These are phyloP conservation scores for Ustilago lituana DNA, from an alignment of 1,284 basidiomycete species.

Conservation along the genomic window DNA sequence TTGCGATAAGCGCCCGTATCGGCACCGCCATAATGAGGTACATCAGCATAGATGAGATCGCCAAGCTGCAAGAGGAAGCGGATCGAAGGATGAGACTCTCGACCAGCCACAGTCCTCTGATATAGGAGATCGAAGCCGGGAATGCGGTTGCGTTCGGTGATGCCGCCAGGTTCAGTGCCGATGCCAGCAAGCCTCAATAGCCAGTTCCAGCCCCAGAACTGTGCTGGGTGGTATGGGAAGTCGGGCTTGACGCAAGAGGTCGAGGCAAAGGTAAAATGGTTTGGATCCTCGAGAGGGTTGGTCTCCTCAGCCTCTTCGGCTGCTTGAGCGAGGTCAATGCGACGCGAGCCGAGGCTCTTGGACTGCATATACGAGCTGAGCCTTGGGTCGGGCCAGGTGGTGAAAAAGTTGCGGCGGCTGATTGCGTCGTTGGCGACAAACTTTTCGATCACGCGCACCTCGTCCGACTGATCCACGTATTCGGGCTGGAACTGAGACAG, in stretches of 20 bases:
- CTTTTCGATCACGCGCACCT: constrained; percentile 46
- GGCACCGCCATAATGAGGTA: constrained; percentile 70
- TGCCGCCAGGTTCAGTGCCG: constrained; percentile 54
- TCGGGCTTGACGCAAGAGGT: constrained; percentile 66
- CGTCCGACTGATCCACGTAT: constrained; percentile 37
- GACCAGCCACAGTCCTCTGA: constrained; percentile 38
- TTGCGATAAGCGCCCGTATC: constrained; percentile 54
- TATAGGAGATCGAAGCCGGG: constrained; percentile 77
- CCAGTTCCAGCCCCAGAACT: constrained; percentile 66
- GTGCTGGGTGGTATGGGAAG: constrained; percentile 65
- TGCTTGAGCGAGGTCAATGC: constrained; percentile 4
- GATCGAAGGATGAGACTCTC: constrained; percentile 59
- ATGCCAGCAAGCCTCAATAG: constrained; percentile 50
- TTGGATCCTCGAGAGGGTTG: constrained; percentile 63
- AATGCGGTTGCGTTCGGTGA: constrained; percentile 70
- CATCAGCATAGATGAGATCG: constrained; percentile 80
- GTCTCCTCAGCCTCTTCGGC: constrained; percentile 17
- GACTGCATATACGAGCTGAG: constrained; percentile 54
- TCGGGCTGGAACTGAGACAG: constrained; percentile 56
- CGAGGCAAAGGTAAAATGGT: constrained; percentile 64
- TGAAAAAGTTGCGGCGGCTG: constrained; percentile 69
- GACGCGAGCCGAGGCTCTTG: constrained; percentile 28
- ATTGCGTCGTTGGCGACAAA: constrained; percentile 42
- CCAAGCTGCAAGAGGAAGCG: constrained; percentile 66
- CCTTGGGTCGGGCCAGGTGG: constrained; percentile 70